A percentile compares a stretch with the other conserved stretches of the same genome.
Conservation (phyloP, 768 basidiomycete genomes). For the Phanerochaete sordida region DNA sequence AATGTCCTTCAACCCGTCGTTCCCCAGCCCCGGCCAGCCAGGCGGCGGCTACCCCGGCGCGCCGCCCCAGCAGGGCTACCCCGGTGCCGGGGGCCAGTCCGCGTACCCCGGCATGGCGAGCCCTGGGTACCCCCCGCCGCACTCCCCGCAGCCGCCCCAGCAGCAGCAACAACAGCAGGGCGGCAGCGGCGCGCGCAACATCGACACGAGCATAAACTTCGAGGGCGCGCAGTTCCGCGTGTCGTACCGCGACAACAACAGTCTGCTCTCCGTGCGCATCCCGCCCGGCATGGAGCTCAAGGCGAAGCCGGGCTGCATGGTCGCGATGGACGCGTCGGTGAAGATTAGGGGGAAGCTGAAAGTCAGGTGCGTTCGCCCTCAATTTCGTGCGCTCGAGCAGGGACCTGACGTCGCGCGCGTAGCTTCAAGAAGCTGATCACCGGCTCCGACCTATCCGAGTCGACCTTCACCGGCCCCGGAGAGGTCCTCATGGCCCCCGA, state of each 20-base stretch:
- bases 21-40: neutral
- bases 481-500: constrained; percentile 31
- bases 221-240: constrained; percentile 27
- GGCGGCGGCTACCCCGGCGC: neutral
- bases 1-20: constrained; percentile 7
- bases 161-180: neutral
- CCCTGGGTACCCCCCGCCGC: neutral
- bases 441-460: constrained; percentile 26
- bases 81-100: neutral
- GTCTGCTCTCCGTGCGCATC: constrained; percentile 25
- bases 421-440: constrained; percentile 29
- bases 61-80: neutral
- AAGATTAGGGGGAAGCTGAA: constrained; percentile 28
- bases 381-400: neutral
- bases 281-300: constrained; percentile 27
- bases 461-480: constrained; percentile 27
- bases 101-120: neutral
- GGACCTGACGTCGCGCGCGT: neutral
- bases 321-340: constrained; percentile 29
- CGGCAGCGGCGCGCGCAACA: constrained; percentile 1
- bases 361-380: neutral
- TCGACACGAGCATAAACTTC: constrained; percentile 21
- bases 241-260: constrained; percentile 31
- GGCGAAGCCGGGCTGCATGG: constrained; percentile 31
- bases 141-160: neutral